phyloP scores from a whole-genome alignment of 1,139 yeast genomes.

The Pichia sp. region DNA sequence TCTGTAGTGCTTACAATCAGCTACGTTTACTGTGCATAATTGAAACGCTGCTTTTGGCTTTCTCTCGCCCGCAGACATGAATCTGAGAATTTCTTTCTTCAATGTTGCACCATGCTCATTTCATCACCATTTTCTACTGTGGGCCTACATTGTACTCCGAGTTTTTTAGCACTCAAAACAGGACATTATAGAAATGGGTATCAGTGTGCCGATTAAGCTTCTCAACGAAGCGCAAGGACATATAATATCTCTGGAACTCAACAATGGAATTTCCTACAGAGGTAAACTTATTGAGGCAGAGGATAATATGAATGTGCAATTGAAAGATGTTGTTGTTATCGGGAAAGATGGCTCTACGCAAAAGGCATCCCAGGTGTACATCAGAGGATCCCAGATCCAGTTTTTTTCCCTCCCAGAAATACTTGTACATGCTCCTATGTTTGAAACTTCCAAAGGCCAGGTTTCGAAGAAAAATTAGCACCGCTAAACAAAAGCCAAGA shows the following conservation, averaged over 20 bases:
- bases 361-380: constrained; percentile 80
- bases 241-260: constrained; percentile 73
- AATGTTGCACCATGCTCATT: neutral
- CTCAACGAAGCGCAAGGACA: constrained; percentile 91
- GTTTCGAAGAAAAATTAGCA: neutral
- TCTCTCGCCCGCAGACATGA: neutral
- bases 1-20: no score
- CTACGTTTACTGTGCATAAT: neutral
- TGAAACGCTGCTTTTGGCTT: neutral
- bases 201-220: constrained; percentile 77
- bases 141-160: neutral
- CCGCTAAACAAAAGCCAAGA: neutral
- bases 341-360: constrained; percentile 70
- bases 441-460: constrained; percentile 26
- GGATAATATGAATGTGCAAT: constrained; percentile 91
- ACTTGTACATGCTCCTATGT: constrained; percentile 81
- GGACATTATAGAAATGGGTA: constrained; percentile 1
- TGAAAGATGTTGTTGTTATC: constrained; percentile 78
- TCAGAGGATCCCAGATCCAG: constrained; percentile 87
- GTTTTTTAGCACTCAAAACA: neutral
- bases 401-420: constrained; percentile 86
- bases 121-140: neutral
- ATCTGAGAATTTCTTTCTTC: neutral
- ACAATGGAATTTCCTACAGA: constrained; percentile 81
- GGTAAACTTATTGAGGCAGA: constrained; percentile 68